Evolutionary conservation across 305 asterid species (phyloP).

Genomic region (Fraxinus dipetala): DNA sequence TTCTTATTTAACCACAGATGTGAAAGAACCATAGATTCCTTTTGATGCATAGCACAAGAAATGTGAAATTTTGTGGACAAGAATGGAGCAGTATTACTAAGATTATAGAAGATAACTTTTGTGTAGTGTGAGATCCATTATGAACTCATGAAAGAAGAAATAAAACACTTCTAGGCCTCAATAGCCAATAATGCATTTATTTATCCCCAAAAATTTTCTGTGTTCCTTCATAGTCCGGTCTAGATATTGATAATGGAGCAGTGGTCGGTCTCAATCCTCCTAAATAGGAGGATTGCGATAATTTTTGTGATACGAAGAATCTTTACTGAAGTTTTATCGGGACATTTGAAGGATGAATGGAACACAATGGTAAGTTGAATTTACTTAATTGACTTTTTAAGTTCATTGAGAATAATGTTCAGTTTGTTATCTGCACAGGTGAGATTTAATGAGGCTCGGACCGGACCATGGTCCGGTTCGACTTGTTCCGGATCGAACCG

Average conservation of each 20-base stretch:
- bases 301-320: neutral
- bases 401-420: neutral
- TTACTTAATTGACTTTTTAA: neutral
- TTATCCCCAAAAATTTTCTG: neutral
- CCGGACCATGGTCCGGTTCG: no score
- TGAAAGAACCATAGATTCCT: neutral
- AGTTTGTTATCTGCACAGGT: neutral
- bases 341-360: neutral
- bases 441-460: no score
- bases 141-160: neutral
- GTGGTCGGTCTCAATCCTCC: neutral
- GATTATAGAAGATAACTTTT: neutral
- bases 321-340: neutral
- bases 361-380: neutral
- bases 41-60: neutral
- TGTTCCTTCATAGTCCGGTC: neutral
- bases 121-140: neutral
- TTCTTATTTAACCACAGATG: conserved; percentile 11
- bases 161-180: neutral
- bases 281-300: neutral
- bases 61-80: neutral
- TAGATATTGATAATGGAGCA: neutral
- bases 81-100: neutral
- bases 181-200: neutral
- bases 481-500: no score